These are phyloP conservation scores for Leishmania major DNA, from an alignment of 208 protist species.

Conservation along the genomic window DNA sequence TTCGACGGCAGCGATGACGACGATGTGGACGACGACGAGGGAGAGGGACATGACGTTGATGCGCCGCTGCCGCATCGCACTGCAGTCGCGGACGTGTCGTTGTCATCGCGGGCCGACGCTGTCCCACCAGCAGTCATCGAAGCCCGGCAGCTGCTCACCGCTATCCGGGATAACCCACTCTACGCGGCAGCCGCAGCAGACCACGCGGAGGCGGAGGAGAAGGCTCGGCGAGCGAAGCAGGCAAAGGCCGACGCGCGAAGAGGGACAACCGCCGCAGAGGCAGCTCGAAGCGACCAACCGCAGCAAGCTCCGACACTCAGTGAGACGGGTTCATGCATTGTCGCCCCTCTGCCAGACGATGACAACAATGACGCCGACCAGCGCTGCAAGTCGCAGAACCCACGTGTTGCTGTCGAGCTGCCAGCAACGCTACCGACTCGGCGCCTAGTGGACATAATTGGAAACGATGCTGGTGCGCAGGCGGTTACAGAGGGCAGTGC, in stretches of 20 bases:
- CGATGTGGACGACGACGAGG: neutral
- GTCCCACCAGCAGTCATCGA: neutral
- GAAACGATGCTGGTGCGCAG: neutral
- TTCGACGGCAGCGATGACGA: conserved; percentile 32
- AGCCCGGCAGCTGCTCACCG: conserved; percentile 6
- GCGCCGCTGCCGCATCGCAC: neutral
- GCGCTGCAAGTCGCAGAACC: conserved; percentile 25
- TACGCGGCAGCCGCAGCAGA: conserved; percentile 23
- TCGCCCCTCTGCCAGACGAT: conserved; percentile 29
- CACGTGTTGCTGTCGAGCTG: conserved; percentile 13
- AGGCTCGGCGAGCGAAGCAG: neutral
- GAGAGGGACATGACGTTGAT: neutral
- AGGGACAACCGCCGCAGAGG: neutral
- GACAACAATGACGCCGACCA: conserved; percentile 8
- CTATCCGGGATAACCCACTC: conserved; percentile 11
- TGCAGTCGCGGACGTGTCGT: neutral
- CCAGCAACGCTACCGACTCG: conserved; percentile 10
- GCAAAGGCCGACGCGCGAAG: neutral
- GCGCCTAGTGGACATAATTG: neutral
- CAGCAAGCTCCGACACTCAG: neutral
- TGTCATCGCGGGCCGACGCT: neutral
- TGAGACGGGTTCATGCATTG: conserved; percentile 2
- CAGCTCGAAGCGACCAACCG: neutral
- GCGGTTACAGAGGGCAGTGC: neutral
- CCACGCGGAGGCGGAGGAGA: conserved; percentile 2